Evolutionary conservation across 1,139 yeast species (phyloP).

Genomic region (Nadsonia starkeyi-henricii): DNA sequence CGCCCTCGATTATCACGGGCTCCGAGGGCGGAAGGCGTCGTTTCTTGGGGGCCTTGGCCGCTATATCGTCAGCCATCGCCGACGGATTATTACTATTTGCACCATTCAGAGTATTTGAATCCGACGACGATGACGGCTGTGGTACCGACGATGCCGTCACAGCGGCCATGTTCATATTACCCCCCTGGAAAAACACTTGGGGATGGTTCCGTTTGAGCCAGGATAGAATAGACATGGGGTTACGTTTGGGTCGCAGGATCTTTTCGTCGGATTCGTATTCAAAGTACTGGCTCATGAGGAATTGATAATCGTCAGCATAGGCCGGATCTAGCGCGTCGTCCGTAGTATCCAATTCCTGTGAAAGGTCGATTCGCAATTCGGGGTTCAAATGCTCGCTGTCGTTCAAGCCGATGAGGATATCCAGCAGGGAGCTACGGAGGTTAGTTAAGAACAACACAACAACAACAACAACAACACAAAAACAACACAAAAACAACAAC

Average conservation of each 20-base stretch:
- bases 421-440: constrained; percentile 11
- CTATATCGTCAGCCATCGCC: background rate
- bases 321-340: background rate
- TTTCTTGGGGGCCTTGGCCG: too few relatives aligned
- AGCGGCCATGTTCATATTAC: background rate
- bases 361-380: constrained; percentile 1
- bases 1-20: too few relatives aligned
- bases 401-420: constrained; percentile 13
- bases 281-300: constrained; percentile 10
- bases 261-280: constrained; percentile 17
- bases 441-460: background rate
- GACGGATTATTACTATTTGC: too few relatives aligned
- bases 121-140: too few relatives aligned
- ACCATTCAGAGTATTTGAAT: too few relatives aligned
- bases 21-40: too few relatives aligned
- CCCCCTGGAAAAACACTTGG: constrained; percentile 8
- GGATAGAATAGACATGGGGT: constrained; percentile 17
- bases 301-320: constrained; percentile 11
- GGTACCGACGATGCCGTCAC: too few relatives aligned
- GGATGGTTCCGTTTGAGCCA: constrained; percentile 19
- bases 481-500: background rate
- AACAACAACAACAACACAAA: background rate
- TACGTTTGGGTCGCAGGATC: constrained; percentile 11
- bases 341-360: background rate
- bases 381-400: constrained; percentile 8